phyloP scores from a whole-genome alignment of 805 yeast species.

The Barnettozyma vustinii region DNA sequence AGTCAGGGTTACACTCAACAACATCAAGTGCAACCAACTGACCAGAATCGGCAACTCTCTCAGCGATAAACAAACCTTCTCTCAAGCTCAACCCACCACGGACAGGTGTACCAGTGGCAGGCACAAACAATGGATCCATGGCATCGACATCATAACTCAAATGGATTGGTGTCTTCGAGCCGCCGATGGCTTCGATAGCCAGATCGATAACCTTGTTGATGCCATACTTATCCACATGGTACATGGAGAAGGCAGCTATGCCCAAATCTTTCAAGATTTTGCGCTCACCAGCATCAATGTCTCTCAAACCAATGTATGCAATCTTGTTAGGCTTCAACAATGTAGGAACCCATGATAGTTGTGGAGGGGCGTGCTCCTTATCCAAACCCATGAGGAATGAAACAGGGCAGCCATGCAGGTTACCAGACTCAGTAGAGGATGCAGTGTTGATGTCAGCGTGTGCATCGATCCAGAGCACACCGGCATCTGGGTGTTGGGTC shows the following conservation, averaged over 20 bases:
- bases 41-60: constrained; percentile 89
- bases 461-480: constrained; percentile 94
- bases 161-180: constrained; percentile 68
- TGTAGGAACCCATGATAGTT: constrained; percentile 76
- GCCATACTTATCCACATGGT: constrained; percentile 91
- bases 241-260: constrained; percentile 89
- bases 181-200: constrained; percentile 79
- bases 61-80: constrained; percentile 90
- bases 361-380: constrained; percentile 58
- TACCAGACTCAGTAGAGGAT: constrained; percentile 76
- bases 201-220: constrained; percentile 85
- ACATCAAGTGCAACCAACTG: constrained; percentile 81
- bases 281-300: constrained; percentile 85
- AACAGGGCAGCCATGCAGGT: constrained; percentile 95
- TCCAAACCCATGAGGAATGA: constrained; percentile 85
- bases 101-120: constrained; percentile 97
- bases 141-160: constrained; percentile 95
- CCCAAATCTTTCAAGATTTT: constrained; percentile 60
- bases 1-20: constrained; percentile 88
- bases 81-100: constrained; percentile 93
- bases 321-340: constrained; percentile 61
- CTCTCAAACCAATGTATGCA: constrained; percentile 92
- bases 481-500: constrained; percentile 76
- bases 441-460: constrained; percentile 97
- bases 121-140: constrained; percentile 88